phyloP scores from a whole-genome alignment of 805 yeast genomes.

The Yarrowia keelungensis region DNA sequence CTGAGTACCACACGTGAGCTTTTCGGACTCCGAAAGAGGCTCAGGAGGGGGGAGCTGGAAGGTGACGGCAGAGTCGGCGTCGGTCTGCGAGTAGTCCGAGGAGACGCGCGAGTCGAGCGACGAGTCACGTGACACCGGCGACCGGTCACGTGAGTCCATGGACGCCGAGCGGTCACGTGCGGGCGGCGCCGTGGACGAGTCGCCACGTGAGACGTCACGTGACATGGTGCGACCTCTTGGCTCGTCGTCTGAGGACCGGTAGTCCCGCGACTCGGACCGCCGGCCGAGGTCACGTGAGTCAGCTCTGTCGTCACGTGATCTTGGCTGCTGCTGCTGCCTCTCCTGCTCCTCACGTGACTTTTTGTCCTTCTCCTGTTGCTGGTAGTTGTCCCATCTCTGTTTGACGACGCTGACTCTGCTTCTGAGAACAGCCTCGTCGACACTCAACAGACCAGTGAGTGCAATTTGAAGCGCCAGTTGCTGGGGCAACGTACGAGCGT shows the following conservation, averaged over 20 bases:
- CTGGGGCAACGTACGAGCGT: conserved; percentile 71
- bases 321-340: neutral
- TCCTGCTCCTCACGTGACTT: neutral
- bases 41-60: conserved; percentile 66
- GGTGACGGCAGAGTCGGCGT: conserved; percentile 49
- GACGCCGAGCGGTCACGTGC: neutral
- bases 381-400: conserved; percentile 64
- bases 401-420: conserved; percentile 74
- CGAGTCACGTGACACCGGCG: conserved; percentile 11
- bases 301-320: conserved; percentile 38
- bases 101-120: conserved; percentile 2
- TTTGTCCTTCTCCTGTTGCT: conserved; percentile 47
- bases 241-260: neutral
- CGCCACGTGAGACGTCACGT: neutral
- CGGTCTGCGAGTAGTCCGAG: conserved; percentile 23
- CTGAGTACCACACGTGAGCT: conserved; percentile 39
- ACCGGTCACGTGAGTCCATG: conserved; percentile 3
- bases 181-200: too few relatives aligned
- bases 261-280: too few relatives aligned
- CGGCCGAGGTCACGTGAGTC: neutral
- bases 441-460: conserved; percentile 65
- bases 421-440: conserved; percentile 60
- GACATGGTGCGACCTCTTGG: neutral
- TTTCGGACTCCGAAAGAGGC: conserved; percentile 42
- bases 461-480: conserved; percentile 70